These are phyloP conservation scores for Cicer yamashitae DNA, from an alignment of 306 rosid genomes.

Conservation along the genomic window DNA sequence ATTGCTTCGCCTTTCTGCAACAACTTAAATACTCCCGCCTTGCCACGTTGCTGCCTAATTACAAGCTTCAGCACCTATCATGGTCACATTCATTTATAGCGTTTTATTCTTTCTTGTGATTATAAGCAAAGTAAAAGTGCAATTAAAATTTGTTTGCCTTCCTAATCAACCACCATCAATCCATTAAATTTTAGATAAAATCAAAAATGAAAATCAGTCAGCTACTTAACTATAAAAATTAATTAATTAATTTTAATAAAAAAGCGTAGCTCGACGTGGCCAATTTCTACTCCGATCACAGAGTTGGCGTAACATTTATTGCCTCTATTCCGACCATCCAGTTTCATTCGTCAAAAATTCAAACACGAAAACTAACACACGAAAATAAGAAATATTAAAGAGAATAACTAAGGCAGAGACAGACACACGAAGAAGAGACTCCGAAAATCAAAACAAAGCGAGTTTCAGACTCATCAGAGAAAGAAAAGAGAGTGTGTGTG, in stretches of 20 bases:
- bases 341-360: constrained; percentile 1
- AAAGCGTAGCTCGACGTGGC: constrained; percentile 11
- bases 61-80: too few species aligned
- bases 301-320: constrained; percentile 14
- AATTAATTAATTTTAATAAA: too few species aligned
- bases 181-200: too few species aligned
- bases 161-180: background rate
- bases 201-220: too few species aligned
- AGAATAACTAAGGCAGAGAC: background rate
- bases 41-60: too few species aligned
- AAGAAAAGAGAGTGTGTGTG: background rate
- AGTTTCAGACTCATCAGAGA: background rate
- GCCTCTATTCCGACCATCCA: constrained; percentile 16
- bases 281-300: background rate
- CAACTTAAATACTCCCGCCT: too few species aligned
- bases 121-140: background rate
- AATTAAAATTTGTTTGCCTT: background rate
- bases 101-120: too few species aligned
- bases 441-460: background rate
- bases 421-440: background rate
- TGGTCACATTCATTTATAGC: too few species aligned
- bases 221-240: too few species aligned
- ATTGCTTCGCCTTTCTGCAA: too few species aligned
- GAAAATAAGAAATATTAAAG: background rate
- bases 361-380: background rate